Evolutionary conservation across 2,329 filamentous ascomycete species (phyloP), one percentile per base, ranked within the genome.

Genomic region (Anisogramma anomala): DNA sequence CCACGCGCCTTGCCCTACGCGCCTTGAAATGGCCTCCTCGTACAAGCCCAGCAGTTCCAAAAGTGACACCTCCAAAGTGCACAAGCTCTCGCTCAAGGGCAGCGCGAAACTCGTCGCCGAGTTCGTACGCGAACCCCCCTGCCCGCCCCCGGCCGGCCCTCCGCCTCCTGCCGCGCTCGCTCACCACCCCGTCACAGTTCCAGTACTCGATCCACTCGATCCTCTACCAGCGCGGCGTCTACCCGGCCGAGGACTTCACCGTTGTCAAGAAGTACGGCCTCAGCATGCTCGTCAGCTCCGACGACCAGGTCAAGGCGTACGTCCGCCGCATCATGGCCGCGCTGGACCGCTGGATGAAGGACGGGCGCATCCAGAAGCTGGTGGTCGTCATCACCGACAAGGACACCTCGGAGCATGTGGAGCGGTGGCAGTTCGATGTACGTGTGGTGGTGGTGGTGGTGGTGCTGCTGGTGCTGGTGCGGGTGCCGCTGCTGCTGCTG

Each of bases 241-340:
- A 98, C 62, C 91, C 91, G 19, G 86, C 91, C 39, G 91, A 98
- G 57, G 91, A 98, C 67, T 98, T 98, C 59, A 85, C 84, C 51
- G 82, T 87, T 30, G 88, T 98, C 56, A 98, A 98, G 68, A 98
- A 98, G 67, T 98, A 98, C 81, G 91, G 91, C 54, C 76, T 98
- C 55, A 96, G 94, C 56, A 94, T 95, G 87, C 83, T 94, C 54
- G 76, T 96, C 38, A 93, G 89, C 23, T 78, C 87, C 49, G 91
- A 98, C 60, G 91, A 96, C 67, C 89, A 98, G 66, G 91, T 98
- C 58, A 94, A 94, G 64, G 86, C 88, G 23, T 98, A 98, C 66
- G 94, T 98, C 70, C 95, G 94, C 64, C 94, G 93, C 66, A 96
- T 98, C 67, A 98, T 73, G 88, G 81, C 80, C 20, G 91, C 98